These are phyloP conservation scores for Cenchrus purpureus DNA, from an alignment of 176 grass and related monocot genomes.

Conservation along the genomic window DNA sequence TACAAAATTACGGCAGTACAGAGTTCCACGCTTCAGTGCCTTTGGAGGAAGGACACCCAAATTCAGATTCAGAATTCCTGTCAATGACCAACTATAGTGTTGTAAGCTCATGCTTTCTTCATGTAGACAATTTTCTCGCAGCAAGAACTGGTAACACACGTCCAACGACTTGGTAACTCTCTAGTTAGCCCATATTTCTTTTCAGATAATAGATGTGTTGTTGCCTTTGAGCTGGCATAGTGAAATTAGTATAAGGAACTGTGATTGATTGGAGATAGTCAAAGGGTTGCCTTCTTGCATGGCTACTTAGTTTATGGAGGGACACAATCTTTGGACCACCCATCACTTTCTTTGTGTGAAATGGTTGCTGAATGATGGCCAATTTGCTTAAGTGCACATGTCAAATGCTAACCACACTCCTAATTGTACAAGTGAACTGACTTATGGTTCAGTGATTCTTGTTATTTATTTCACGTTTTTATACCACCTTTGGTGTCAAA, in stretches of 20 bases:
- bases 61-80: not conserved
- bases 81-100: slow-evolving; percentile 13
- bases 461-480: not conserved
- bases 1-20: slow-evolving; percentile 31
- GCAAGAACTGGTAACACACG: slow-evolving; percentile 34
- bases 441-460: not conserved
- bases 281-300: slow-evolving; percentile 41
- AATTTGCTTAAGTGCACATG: slow-evolving; percentile 1
- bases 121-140: slow-evolving; percentile 28
- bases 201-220: not conserved
- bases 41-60: not conserved
- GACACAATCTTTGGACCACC: slow-evolving; percentile 38
- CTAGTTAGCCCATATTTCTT: not conserved
- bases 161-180: not conserved
- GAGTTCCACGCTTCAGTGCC: not conserved
- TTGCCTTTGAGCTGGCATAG: slow-evolving; percentile 26
- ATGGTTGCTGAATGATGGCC: not conserved
- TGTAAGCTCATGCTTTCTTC: slow-evolving; percentile 37
- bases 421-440: not conserved
- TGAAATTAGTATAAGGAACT: not conserved
- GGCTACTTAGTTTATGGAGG: slow-evolving; percentile 24
- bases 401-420: slow-evolving; percentile 5
- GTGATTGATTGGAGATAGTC: slow-evolving; percentile 21
- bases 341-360: slow-evolving; percentile 45
- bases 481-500: not conserved